phyloP scores from a whole-genome alignment of 192 early-diverging fungal species.

The Coemansia sp. region DNA sequence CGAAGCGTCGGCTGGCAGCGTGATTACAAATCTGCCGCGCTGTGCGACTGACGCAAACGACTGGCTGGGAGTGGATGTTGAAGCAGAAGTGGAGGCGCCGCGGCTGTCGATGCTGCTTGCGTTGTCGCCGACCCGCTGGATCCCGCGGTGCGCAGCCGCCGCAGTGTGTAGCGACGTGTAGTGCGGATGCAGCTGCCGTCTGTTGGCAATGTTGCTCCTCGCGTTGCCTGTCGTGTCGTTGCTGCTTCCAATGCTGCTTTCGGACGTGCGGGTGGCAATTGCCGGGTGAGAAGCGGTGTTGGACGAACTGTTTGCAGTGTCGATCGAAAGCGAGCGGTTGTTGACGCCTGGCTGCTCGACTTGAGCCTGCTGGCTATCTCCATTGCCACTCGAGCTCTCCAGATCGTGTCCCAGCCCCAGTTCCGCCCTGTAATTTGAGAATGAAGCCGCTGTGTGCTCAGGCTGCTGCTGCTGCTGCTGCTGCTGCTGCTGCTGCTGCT shows the following conservation, averaged over 20 bases:
- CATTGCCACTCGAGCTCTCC: background rate
- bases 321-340: constrained; percentile 22
- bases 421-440: background rate
- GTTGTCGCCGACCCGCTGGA: constrained; percentile 21
- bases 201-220: constrained; percentile 10
- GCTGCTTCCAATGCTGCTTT: constrained; percentile 24
- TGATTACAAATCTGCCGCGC: background rate
- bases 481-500: background rate
- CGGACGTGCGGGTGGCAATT: constrained; percentile 15
- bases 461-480: background rate
- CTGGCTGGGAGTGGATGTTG: background rate
- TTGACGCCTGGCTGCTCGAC: constrained; percentile 13
- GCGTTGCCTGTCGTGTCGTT: background rate
- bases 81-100: background rate
- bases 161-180: constrained; percentile 7
- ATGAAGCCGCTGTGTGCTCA: background rate
- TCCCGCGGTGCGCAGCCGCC: background rate
- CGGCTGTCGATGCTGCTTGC: background rate
- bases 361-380: constrained; percentile 1
- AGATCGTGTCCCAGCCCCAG: background rate
- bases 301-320: constrained; percentile 23
- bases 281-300: constrained; percentile 2
- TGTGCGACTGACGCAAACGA: background rate
- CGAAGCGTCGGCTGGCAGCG: background rate
- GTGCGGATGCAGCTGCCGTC: constrained; percentile 1